Percentiles rank a stretch among this genome's conserved stretches.
These are phyloP conservation scores for Brettanomyces custersianus DNA, from an alignment of 805 yeast species.

Conservation along the genomic window DNA sequence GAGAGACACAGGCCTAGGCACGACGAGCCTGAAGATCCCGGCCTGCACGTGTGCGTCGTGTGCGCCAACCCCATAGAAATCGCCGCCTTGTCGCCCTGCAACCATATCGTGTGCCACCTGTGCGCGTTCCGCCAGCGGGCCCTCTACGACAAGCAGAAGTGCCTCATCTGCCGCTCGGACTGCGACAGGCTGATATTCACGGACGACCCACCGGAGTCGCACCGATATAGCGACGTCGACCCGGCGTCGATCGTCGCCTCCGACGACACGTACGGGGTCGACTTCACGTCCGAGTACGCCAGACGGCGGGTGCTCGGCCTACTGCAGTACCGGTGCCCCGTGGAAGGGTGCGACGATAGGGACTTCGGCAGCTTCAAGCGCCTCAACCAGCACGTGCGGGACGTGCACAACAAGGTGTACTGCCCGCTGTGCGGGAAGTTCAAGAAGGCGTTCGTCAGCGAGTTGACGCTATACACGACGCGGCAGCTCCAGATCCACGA, in stretches of 20 bases:
- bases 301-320: conserved; percentile 40
- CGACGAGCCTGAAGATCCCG: conserved; percentile 3
- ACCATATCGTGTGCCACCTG: conserved; percentile 72
- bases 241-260: conserved; percentile 7
- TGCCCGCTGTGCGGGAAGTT: conserved; percentile 75
- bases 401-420: conserved; percentile 50
- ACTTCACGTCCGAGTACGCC: conserved; percentile 49
- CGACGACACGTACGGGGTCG: conserved; percentile 42
- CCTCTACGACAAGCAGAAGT: conserved; percentile 59
- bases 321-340: conserved; percentile 48
- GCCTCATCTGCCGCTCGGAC: conserved; percentile 80
- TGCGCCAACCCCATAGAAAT: conserved; percentile 68
- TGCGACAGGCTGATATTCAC: conserved; percentile 46
- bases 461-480: conserved; percentile 51
- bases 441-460: conserved; percentile 70
- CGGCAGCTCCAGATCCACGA: conserved; percentile 65
- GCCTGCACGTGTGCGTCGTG: conserved; percentile 51
- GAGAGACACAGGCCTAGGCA: conserved; percentile 1
- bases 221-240: conserved; percentile 21
- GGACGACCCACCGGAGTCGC: conserved; percentile 24
- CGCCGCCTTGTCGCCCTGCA: conserved; percentile 73
- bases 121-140: conserved; percentile 83
- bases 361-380: conserved; percentile 43
- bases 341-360: conserved; percentile 18
- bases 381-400: conserved; percentile 55